These are phyloP conservation scores for Gossypium aridum DNA, from an alignment of 441 rosid species.

Conservation along the genomic window DNA sequence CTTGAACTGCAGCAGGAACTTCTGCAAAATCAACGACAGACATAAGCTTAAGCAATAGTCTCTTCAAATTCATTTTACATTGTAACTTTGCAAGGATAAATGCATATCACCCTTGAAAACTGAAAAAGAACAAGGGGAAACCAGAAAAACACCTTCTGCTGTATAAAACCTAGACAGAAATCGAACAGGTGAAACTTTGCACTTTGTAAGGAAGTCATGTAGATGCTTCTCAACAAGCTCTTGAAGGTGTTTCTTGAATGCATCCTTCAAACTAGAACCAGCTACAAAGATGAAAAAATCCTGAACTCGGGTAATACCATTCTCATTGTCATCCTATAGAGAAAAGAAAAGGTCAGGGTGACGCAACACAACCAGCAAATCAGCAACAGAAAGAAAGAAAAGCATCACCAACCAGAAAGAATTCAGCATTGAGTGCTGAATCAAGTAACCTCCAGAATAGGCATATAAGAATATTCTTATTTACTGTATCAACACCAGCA, in stretches of 20 bases:
- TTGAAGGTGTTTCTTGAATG: conserved; percentile 56
- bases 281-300: conserved; percentile 73
- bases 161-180: conserved; percentile 63
- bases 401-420: conserved; percentile 44
- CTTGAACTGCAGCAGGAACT: conserved; percentile 50
- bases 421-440: conserved; percentile 32
- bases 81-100: background rate
- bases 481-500: conserved; percentile 39
- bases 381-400: conserved; percentile 11
- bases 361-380: conserved; percentile 1
- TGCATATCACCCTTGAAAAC: background rate
- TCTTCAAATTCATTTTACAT: background rate
- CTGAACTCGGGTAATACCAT: conserved; percentile 31
- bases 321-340: conserved; percentile 50
- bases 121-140: background rate
- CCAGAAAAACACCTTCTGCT: conserved; percentile 53
- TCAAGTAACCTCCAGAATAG: conserved; percentile 69
- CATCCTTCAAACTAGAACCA: conserved; percentile 41
- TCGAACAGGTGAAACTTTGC: conserved; percentile 58
- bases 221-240: conserved; percentile 43
- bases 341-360: conserved; percentile 6
- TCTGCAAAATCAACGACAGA: conserved; percentile 44
- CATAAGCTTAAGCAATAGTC: conserved; percentile 15
- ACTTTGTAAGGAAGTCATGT: conserved; percentile 50
- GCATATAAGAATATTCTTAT: conserved; percentile 49